Evolutionary conservation across 345 rosid species (phyloP).

Genomic region (Mercurialis annua): DNA sequence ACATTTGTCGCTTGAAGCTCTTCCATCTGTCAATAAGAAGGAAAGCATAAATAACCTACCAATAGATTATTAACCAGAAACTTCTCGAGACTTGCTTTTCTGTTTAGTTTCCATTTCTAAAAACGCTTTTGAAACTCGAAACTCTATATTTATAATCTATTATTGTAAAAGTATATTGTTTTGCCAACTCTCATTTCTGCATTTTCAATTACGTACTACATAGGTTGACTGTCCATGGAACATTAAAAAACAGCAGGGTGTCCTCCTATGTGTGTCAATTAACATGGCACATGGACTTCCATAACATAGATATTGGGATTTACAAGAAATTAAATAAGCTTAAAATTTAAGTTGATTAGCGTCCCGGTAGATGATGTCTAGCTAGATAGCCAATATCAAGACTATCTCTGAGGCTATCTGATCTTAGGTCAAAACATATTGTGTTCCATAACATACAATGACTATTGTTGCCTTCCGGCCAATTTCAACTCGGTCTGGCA

Average conservation of each 20-base stretch:
- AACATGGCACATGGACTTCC: no score
- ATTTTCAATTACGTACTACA: no score
- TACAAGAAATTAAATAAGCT: no score
- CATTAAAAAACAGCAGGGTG: neutral
- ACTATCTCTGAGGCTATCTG: neutral
- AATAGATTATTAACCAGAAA: no score
- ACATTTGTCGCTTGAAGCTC: slow-evolving; percentile 86
- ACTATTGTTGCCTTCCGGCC: neutral
- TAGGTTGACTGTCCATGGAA: neutral
- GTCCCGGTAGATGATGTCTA: no score
- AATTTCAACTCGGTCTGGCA: neutral
- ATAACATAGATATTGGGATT: no score
- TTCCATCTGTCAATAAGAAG: slow-evolving; percentile 60
- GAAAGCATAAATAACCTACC: neutral
- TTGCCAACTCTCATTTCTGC: no score
- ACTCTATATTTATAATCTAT: neutral
- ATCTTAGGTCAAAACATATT: neutral
- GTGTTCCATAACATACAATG: neutral
- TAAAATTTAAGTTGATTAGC: no score
- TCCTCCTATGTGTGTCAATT: neutral
- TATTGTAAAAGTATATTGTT: neutral
- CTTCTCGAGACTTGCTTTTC: no score
- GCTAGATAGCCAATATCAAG: neutral
- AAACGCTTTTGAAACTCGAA: neutral
- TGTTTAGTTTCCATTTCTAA: neutral